Evolutionary conservation across 1,139 yeast genomes (phyloP), one percentile per base, ranked within the genome.

Genomic region (Blastobotrys indianensis): DNA sequence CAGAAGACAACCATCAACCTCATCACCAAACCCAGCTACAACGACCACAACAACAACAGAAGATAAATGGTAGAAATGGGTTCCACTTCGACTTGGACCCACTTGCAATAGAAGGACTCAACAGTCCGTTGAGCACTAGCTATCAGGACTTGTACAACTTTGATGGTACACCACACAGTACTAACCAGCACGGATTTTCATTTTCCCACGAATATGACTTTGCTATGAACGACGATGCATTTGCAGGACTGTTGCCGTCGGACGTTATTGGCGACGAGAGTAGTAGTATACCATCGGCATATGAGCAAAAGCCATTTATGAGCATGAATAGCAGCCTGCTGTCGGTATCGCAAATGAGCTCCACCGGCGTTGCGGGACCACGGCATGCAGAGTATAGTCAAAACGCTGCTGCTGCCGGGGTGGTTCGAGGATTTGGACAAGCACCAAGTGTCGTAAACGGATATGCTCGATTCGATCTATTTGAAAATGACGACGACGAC

Each of bases 61-160:
- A n/a, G n/a, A 12, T 15, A n/a, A 29, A 34, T 31, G 15, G 32
- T 15, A 47, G 40, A 31, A 54, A 52, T 39, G 61, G 54, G 29
- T 60, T 60, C 44, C 58, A 60, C 47, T 60, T 60, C 50, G 52
- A 54, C 13, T 48, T 61, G 29, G 64, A 61, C 42, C 64, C 64
- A 16, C 47, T 61, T 41, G 63, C 64, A n/a, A 49, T 59, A 28
- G 64, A 60, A 44, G 64, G 64, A 16, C 52, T 60, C 16, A 51
- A 56, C 12, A 49, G 46, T 30, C 50, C 55, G 10, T 35, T 47
- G 32, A 47, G 51, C 11, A 43, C 54, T 16, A 36, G 41, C n/a
- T 45, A 33, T 37, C 20, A n/a, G 4, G 47, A 39, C 37, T 30
- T 43, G 36, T 34, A 43, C 28, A 39, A 34, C 37, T 29, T 33